phyloP scores from a whole-genome alignment of 441 rosid genomes.

The Caryocar brasiliense region DNA sequence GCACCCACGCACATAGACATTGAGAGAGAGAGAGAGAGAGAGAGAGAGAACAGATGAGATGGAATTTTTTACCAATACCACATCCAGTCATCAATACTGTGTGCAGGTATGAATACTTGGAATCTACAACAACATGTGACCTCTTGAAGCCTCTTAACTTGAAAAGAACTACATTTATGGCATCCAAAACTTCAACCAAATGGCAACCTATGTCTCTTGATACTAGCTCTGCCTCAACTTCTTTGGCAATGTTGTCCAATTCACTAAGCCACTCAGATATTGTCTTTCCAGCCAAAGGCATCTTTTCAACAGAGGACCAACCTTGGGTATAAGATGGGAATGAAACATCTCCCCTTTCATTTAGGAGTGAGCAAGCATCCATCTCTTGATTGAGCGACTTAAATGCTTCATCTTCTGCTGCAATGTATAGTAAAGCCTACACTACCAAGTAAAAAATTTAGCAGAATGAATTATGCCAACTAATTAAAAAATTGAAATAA shows the following conservation, averaged over 20 bases:
- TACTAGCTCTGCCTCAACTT: constrained; percentile 73
- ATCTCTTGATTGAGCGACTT: constrained; percentile 42
- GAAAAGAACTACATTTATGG: constrained; percentile 70
- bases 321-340: constrained; percentile 25
- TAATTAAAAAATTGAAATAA: too few relatives aligned
- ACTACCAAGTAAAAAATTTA: constrained; percentile 5
- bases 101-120: constrained; percentile 62
- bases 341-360: constrained; percentile 36
- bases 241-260: constrained; percentile 59
- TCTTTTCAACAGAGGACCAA: constrained; percentile 37
- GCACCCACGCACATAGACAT: too few relatives aligned
- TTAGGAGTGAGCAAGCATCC: constrained; percentile 41
- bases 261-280: constrained; percentile 55
- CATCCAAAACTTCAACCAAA: constrained; percentile 66
- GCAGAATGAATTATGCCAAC: not conserved
- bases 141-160: constrained; percentile 70
- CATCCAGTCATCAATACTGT: constrained; percentile 54
- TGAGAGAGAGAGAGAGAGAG: too few relatives aligned
- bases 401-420: constrained; percentile 85
- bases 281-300: constrained; percentile 58
- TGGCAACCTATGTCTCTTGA: constrained; percentile 74
- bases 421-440: constrained; percentile 67
- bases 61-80: constrained; percentile 62
- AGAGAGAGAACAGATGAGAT: too few relatives aligned
- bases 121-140: constrained; percentile 51